Evolutionary conservation across 257 asterid species (phyloP).

Genomic region (Capsicum rhomboideum): DNA sequence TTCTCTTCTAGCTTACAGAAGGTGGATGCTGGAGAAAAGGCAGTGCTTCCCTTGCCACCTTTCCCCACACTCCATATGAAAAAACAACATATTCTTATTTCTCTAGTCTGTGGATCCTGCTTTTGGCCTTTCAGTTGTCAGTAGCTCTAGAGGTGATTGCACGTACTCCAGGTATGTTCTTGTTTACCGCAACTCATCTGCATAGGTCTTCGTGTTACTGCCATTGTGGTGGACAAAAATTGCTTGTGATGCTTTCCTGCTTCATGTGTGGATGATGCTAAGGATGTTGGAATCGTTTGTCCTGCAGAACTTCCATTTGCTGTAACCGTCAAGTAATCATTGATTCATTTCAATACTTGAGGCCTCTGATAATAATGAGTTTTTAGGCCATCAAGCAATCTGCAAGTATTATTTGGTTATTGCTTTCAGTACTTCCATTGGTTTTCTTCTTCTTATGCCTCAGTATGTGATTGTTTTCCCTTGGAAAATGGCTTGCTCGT

Average conservation of each 20-base stretch:
- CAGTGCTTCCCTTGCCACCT: not conserved
- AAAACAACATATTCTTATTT: too few species aligned
- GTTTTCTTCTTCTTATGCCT: too few species aligned
- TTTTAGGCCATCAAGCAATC: not conserved
- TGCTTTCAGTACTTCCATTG: not conserved
- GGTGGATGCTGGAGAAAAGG: not conserved
- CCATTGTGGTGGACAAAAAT: not conserved
- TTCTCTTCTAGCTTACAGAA: constrained; percentile 1
- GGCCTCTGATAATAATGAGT: not conserved
- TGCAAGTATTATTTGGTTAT: not conserved
- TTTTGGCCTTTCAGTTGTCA: not conserved
- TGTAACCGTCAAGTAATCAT: not conserved
- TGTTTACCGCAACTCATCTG: not conserved
- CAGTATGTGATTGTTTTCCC: too few species aligned
- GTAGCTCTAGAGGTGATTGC: not conserved
- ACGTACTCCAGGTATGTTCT: not conserved
- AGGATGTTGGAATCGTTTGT: not conserved
- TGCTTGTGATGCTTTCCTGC: not conserved
- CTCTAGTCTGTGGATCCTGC: too few species aligned
- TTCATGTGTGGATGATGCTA: not conserved
- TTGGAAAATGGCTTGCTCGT: not conserved
- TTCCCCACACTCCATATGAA: not conserved
- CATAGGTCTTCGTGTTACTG: not conserved
- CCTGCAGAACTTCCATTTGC: not conserved
- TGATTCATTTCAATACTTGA: not conserved